phyloP scores from a whole-genome alignment of 768 basidiomycete genomes.

The Lentinula guzmanii region DNA sequence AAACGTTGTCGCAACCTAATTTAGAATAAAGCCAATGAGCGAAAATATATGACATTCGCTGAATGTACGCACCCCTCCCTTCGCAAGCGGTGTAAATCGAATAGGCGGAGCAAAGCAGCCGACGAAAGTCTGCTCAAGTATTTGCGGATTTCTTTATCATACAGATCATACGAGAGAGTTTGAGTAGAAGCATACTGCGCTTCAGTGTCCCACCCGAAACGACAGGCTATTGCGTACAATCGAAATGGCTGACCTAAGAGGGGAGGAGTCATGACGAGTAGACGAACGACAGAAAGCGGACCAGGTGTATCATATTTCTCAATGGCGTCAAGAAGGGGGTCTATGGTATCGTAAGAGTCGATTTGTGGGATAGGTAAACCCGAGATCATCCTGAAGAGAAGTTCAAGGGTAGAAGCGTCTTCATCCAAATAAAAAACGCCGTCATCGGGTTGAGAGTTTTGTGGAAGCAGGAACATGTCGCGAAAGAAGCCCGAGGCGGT shows the following conservation, averaged over 20 bases:
- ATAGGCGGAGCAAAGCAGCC: conserved; percentile 45
- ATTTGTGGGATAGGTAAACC: conserved; percentile 48
- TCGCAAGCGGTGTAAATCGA: conserved; percentile 48
- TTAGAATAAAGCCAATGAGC: neutral
- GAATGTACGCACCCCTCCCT: conserved; percentile 31
- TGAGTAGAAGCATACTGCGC: conserved; percentile 46
- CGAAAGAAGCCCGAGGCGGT: conserved; percentile 63
- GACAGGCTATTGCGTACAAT: conserved; percentile 48
- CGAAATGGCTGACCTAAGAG: conserved; percentile 46
- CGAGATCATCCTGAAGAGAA: conserved; percentile 54
- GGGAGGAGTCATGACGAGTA: conserved; percentile 46
- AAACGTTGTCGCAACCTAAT: conserved; percentile 38
- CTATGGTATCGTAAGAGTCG: conserved; percentile 46
- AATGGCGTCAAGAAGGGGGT: conserved; percentile 53
- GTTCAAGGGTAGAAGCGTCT: conserved; percentile 47
- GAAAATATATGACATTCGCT: neutral
- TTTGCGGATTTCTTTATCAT: conserved; percentile 36
- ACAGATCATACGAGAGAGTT: conserved; percentile 50
- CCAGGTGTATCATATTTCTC: conserved; percentile 73
- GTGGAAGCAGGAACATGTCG: conserved; percentile 54
- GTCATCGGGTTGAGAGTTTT: conserved; percentile 14
- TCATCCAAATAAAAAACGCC: conserved; percentile 50
- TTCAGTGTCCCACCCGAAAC: conserved; percentile 56
- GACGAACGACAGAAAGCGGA: conserved; percentile 52
- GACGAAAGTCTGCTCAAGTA: conserved; percentile 43